Percentiles rank a stretch among this genome's conserved stretches.
phyloP scores from a whole-genome alignment of 2,329 filamentous ascomycete genomes.

The Alternaria arbusti region DNA sequence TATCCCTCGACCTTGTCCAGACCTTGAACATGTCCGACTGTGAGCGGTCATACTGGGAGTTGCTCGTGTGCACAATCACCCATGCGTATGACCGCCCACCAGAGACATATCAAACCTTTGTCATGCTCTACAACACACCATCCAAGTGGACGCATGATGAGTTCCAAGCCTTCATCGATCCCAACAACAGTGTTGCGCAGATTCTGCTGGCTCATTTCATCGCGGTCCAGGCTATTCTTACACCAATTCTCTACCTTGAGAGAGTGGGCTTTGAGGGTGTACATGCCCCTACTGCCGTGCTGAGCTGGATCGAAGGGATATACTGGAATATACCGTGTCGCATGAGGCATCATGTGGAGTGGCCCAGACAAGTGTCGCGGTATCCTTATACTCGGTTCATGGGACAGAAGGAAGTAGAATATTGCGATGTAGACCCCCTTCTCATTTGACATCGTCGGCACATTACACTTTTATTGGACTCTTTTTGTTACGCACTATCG shows the following conservation, averaged over 20 bases:
- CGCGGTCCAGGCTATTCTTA: constrained; percentile 54
- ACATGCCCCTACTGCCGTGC: constrained; percentile 38
- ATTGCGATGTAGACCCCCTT: constrained; percentile 11
- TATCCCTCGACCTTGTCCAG: constrained; percentile 36
- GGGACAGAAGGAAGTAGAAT: constrained; percentile 28
- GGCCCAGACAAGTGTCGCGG: constrained; percentile 38
- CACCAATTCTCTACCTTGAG: constrained; percentile 48
- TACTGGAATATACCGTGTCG: constrained; percentile 34
- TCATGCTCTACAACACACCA: constrained; percentile 51
- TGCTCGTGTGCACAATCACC: constrained; percentile 33
- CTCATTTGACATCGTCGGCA: neutral
- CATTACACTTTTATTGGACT: neutral
- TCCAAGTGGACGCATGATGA: constrained; percentile 49
- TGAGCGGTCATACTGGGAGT: constrained; percentile 36
- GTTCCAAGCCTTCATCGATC: constrained; percentile 54
- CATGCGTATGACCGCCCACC: constrained; percentile 40
- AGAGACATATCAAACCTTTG: constrained; percentile 51
- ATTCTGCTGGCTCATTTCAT: constrained; percentile 57
- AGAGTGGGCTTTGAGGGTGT: constrained; percentile 43
- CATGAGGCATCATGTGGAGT: constrained; percentile 36
- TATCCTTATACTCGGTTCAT: constrained; percentile 38
- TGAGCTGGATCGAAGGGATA: constrained; percentile 44
- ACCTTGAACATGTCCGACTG: constrained; percentile 36
- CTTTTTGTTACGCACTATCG: neutral
- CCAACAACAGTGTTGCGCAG: constrained; percentile 50